These are phyloP conservation scores for Porcisia hertigi DNA, from an alignment of 208 protist species.

Conservation along the genomic window DNA sequence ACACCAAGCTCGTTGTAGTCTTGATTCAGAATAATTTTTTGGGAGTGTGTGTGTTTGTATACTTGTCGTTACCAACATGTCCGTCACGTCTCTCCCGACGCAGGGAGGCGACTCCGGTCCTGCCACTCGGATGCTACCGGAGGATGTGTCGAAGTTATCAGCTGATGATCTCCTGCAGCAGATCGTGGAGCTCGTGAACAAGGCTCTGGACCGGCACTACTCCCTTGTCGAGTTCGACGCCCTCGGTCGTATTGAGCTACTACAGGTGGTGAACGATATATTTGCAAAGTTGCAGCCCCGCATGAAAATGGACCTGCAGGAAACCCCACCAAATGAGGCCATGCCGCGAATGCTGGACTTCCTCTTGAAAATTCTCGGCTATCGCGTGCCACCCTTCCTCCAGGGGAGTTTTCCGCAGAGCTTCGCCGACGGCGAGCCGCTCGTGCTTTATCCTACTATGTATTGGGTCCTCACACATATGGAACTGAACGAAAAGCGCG, in stretches of 20 bases:
- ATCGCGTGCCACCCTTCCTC: conserved; percentile 73
- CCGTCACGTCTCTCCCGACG: conserved; percentile 14
- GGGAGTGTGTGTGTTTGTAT: not conserved
- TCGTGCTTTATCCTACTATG: conserved; percentile 87
- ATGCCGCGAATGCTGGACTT: conserved; percentile 79
- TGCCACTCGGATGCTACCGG: conserved; percentile 6
- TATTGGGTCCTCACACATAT: conserved; percentile 91
- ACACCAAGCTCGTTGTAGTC: not conserved
- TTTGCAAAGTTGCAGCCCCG: conserved; percentile 73
- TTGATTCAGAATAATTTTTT: not conserved
- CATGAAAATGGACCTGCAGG: conserved; percentile 67
- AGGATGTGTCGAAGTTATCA: conserved; percentile 40
- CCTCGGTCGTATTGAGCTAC: conserved; percentile 53
- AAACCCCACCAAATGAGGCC: conserved; percentile 41
- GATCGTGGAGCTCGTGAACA: conserved; percentile 86
- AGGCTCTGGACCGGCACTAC: conserved; percentile 65
- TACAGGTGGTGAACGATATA: conserved; percentile 88
- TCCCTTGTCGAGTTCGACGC: conserved; percentile 90
- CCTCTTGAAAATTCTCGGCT: conserved; percentile 80
- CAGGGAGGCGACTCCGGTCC: conserved; percentile 9
- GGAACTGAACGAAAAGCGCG: conserved; percentile 87
- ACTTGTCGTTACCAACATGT: conserved; percentile 6
- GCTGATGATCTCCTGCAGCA: conserved; percentile 73
- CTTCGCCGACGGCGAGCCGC: conserved; percentile 76
- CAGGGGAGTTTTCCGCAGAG: conserved; percentile 70